Percentiles rank a stretch among this genome's conserved stretches.
Conservation (phyloP, 441 rosid genomes). For the Raphanus hybrid region DNA sequence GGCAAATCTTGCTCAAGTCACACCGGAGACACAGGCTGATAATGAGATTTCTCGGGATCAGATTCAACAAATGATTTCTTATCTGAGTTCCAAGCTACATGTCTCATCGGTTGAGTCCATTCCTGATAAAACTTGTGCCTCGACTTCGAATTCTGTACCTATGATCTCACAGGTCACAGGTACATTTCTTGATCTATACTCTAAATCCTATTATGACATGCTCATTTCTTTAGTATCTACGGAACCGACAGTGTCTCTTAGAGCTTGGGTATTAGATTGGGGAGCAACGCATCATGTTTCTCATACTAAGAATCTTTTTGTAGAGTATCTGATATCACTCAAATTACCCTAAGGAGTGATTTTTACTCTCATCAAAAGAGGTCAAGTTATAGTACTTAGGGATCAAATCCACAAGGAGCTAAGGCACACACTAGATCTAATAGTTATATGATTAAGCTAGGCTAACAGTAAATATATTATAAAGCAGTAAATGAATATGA, state of each 20-base stretch:
- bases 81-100: background rate
- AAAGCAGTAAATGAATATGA: too few species aligned
- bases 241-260: background rate
- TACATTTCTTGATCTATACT: background rate
- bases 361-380: too few species aligned
- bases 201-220: background rate
- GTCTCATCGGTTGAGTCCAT: background rate
- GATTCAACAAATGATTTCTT: background rate
- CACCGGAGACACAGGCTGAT: background rate
- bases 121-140: background rate
- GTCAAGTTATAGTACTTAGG: too few species aligned
- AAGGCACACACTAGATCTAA: too few species aligned
- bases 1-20: background rate
- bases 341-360: too few species aligned
- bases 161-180: background rate
- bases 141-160: background rate
- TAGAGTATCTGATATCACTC: background rate
- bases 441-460: too few species aligned
- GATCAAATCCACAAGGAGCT: too few species aligned
- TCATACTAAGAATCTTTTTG: background rate
- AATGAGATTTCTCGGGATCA: background rate
- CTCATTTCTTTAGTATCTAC: background rate
- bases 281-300: background rate
- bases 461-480: too few species aligned
- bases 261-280: background rate